Percentiles rank a stretch among this genome's conserved stretches.
These are phyloP conservation scores for Dictyostelium purpureum DNA, from an alignment of 78 protist genomes.

Conservation along the genomic window DNA sequence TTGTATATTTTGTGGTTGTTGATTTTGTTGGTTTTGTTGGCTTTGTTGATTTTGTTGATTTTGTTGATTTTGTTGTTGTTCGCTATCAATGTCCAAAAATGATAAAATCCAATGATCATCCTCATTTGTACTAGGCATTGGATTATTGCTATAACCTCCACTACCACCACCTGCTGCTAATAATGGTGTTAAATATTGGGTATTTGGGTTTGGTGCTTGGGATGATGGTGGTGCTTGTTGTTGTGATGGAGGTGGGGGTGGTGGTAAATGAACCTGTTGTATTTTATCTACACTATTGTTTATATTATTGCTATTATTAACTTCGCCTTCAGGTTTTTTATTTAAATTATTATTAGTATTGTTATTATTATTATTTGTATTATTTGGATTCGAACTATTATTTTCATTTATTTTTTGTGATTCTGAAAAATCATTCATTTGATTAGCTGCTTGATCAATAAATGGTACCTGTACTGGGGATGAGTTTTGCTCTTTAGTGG, in stretches of 20 bases:
- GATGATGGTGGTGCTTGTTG: not conserved
- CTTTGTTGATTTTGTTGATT: slow-evolving; percentile 14
- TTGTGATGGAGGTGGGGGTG: not conserved
- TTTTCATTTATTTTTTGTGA: not conserved
- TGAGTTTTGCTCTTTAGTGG: not conserved
- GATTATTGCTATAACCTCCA: not conserved
- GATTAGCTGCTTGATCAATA: slow-evolving; percentile 9
- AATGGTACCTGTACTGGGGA: slow-evolving; percentile 5
- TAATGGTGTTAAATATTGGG: not conserved
- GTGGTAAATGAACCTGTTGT: not conserved
- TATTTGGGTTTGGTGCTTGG: not conserved
- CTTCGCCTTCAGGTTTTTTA: too few relatives aligned
- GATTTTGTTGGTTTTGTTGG: not conserved
- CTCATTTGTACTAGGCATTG: slow-evolving; percentile 16
- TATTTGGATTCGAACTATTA: not conserved
- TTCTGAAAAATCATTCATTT: not conserved
- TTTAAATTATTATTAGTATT: too few relatives aligned
- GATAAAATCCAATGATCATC: slow-evolving; percentile 64
- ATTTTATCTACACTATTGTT: not conserved
- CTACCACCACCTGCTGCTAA: not conserved
- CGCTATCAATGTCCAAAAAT: slow-evolving; percentile 51
- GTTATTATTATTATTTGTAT: too few relatives aligned
- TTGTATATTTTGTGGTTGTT: not conserved
- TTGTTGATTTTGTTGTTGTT: slow-evolving; percentile 15
- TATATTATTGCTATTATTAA: not conserved